phyloP scores from a whole-genome alignment of 2,329 filamentous ascomycete species.

The Amylocarpus encephaloides region DNA sequence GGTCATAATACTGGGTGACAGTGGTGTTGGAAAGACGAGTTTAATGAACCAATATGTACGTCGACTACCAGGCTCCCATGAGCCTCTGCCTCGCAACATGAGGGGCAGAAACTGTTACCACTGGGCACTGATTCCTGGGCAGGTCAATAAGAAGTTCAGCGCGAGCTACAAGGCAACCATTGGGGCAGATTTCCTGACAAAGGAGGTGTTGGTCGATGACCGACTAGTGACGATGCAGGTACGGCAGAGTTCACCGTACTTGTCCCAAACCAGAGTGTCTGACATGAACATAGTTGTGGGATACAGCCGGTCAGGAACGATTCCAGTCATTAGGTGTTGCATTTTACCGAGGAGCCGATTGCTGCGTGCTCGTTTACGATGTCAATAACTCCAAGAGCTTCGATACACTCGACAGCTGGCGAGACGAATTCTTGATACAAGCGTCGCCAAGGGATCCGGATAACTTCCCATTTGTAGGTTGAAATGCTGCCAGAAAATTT shows the following conservation, averaged over 20 bases:
- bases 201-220: slow-evolving; percentile 96
- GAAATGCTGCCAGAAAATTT: background rate
- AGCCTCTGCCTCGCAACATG: background rate
- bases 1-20: slow-evolving; percentile 99
- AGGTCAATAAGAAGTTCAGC: slow-evolving; percentile 99
- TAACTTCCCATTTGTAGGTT: slow-evolving; percentile 89
- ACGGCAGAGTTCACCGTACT: slow-evolving; percentile 21
- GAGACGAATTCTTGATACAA: slow-evolving; percentile 97
- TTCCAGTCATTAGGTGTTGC: slow-evolving; percentile 97
- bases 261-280: background rate
- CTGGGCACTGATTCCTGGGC: slow-evolving; percentile 15
- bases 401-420: slow-evolving; percentile 95
- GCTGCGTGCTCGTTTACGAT: slow-evolving; percentile 95
- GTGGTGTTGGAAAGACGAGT: slow-evolving; percentile 97
- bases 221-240: slow-evolving; percentile 98
- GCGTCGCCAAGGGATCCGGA: slow-evolving; percentile 93
- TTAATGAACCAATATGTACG: slow-evolving; percentile 99
- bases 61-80: slow-evolving; percentile 13
- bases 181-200: slow-evolving; percentile 95
- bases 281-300: slow-evolving; percentile 72
- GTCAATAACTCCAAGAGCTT: slow-evolving; percentile 99
- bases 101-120: background rate
- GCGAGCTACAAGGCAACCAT: slow-evolving; percentile 99
- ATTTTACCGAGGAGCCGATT: slow-evolving; percentile 96
- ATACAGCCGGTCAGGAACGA: slow-evolving; percentile 93